Evolutionary conservation across 192 early-diverging fungal genomes (phyloP), one percentile per base, ranked within the genome.

Genomic region (Entophlyctis luteolus): DNA sequence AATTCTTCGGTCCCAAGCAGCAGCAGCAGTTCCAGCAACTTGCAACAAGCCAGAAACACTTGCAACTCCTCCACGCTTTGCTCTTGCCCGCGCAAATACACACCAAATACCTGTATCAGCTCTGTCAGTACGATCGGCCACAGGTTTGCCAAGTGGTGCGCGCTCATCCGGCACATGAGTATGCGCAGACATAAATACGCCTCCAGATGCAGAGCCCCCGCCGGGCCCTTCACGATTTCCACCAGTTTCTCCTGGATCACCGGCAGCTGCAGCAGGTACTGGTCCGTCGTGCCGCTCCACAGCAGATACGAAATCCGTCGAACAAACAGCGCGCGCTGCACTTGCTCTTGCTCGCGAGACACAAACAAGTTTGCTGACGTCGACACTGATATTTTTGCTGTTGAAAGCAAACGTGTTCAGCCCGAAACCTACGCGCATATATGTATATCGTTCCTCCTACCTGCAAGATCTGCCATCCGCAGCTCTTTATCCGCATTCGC

Each of bases 111-210:
- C 49, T 79, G 79, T 48, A 91, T 84, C 57, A 94, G 77, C 70
- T 96, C 94, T 1, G 92, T 91, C 3, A 96, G 72, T 4, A 96
- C 78, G 31, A 93, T 88, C 1, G 94, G 94, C 92, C 91, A 94
- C 69, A 96, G 91, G 67, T 90, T 93, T 35, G 90, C 79, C 67
- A 96, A 79, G 69, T 91, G 92, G 62, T 89, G 83, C 23, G 84
- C 83, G 5, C 91, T 89, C 38, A 96, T 77, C 16, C 93, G 81
- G 39, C 88, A 86, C 22, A 96, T 72, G 14, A 96, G 65, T 12
- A 93, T 84, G 31, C 94, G 84, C 25, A 96, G 68, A 62, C 89
- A 94, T 5, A 93, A 60, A 62, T 92, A 94, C 20, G 92, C 90
- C 68, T 93, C 94, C 3, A 84, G 79, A 60, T 93, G 89, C 16